phyloP scores from a whole-genome alignment of 2,329 filamentous ascomycete species.

The Penicillium aurantiogriseum region DNA sequence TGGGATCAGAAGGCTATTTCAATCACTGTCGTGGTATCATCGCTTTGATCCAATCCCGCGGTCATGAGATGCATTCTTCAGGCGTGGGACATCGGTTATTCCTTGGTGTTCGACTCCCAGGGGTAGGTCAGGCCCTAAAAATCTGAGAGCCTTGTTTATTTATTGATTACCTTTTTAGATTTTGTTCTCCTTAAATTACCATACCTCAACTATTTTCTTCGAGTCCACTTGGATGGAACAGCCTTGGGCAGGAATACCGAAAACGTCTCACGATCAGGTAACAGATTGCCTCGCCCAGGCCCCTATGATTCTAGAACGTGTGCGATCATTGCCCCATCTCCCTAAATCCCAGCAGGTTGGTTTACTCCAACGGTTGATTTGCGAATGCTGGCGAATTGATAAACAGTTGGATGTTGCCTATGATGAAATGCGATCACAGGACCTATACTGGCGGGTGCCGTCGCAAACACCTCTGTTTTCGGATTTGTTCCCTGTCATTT shows the following conservation, averaged over 20 bases:
- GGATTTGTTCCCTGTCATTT: slow-evolving; percentile 31
- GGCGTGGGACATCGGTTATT: slow-evolving; percentile 37
- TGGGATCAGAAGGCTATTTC: slow-evolving; percentile 30
- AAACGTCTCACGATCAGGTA: slow-evolving; percentile 28
- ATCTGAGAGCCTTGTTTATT: background rate
- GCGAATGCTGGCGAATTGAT: background rate
- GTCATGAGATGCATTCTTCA: slow-evolving; percentile 31
- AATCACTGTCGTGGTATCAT: slow-evolving; percentile 35
- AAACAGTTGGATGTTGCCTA: background rate
- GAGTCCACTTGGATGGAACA: slow-evolving; percentile 31
- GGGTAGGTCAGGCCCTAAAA: background rate
- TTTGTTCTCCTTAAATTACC: background rate
- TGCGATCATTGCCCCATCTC: slow-evolving; percentile 6
- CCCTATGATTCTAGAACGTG: slow-evolving; percentile 25
- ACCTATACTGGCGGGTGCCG: background rate
- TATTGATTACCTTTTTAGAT: background rate
- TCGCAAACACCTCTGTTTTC: background rate
- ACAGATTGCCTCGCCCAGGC: slow-evolving; percentile 32
- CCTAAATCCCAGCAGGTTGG: background rate
- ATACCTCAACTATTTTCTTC: background rate
- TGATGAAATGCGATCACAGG: background rate
- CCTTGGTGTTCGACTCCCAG: slow-evolving; percentile 26
- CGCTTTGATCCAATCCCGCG: slow-evolving; percentile 34
- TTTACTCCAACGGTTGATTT: background rate
- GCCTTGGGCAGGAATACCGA: slow-evolving; percentile 30